Conservation (phyloP, 2,329 filamentous ascomycete genomes). For the Blastomyces gilchristii region DNA sequence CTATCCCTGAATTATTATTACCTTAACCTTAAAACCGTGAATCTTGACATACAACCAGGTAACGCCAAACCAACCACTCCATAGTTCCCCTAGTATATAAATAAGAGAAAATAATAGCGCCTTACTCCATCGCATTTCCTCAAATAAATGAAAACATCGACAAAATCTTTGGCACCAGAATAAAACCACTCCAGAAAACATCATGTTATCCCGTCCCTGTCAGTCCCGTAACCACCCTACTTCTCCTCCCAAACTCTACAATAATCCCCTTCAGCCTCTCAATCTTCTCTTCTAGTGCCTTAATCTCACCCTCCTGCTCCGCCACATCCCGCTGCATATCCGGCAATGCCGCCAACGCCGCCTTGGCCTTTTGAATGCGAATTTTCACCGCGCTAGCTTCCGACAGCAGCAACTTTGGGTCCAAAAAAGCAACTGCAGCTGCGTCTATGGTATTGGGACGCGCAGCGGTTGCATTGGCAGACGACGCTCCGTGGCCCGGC, state of each 20-base stretch:
- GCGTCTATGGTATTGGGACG: conserved; percentile 20
- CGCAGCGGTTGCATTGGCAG: conserved; percentile 15
- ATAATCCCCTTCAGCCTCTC: conserved; percentile 31
- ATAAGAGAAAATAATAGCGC: neutral
- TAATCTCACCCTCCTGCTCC: conserved; percentile 38
- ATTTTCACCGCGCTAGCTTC: conserved; percentile 72
- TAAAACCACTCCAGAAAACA: neutral
- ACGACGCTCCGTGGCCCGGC: neutral
- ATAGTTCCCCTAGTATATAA: neutral
- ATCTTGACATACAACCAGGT: neutral
- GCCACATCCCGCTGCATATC: conserved; percentile 36
- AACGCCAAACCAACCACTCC: neutral
- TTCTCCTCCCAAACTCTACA: conserved; percentile 31
- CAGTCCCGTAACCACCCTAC: conserved; percentile 6
- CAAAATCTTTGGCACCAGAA: neutral
- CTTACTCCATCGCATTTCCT: neutral
- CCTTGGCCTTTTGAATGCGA: conserved; percentile 68
- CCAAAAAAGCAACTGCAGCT: conserved; percentile 32
- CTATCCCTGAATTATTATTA: neutral
- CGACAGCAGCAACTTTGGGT: conserved; percentile 66
- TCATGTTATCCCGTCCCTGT: neutral
- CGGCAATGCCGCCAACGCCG: conserved; percentile 33
- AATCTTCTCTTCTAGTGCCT: conserved; percentile 32
- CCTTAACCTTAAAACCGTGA: neutral
- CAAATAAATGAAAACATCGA: neutral